phyloP scores from a whole-genome alignment of 2,329 filamentous ascomycete genomes.

The Ophiostoma sp. region DNA sequence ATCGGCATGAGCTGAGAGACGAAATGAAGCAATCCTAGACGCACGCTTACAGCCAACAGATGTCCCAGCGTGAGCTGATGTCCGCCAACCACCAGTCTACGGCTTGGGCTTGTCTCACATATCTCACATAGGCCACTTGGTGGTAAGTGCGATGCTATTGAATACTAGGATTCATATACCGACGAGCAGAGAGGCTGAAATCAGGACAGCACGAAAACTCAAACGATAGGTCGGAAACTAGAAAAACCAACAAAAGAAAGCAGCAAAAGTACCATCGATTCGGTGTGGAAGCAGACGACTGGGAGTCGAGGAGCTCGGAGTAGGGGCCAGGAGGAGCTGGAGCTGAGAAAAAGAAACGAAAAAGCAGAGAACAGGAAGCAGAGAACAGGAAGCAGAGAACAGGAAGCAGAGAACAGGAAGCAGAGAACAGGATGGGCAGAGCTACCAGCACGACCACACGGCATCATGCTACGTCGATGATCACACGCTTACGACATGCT shows the following conservation, averaged over 20 bases:
- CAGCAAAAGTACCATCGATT: not conserved
- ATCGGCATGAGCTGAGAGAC: not conserved
- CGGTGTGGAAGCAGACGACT: not conserved
- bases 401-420: not conserved
- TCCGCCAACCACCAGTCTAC: too few relatives aligned
- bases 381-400: not conserved
- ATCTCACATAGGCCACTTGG: too few relatives aligned
- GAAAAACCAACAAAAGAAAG: too few relatives aligned
- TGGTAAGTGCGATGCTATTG: too few relatives aligned
- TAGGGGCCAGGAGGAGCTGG: not conserved
- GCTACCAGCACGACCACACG: not conserved
- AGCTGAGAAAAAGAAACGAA: slow-evolving; percentile 4
- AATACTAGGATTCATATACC: too few relatives aligned
- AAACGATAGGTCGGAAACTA: too few relatives aligned
- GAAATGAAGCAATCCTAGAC: slow-evolving; percentile 5
- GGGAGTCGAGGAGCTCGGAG: not conserved
- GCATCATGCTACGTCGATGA: not conserved
- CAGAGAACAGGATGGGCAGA: not conserved
- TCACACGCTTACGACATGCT: not conserved
- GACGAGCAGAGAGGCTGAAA: too few relatives aligned
- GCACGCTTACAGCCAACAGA: not conserved
- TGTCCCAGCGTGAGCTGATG: too few relatives aligned
- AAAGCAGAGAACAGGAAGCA: not conserved
- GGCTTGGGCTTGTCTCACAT: too few relatives aligned
- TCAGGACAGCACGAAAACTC: too few relatives aligned